These are phyloP conservation scores for Periconia sp. DNA, from an alignment of 2,329 filamentous ascomycete species.

Conservation along the genomic window DNA sequence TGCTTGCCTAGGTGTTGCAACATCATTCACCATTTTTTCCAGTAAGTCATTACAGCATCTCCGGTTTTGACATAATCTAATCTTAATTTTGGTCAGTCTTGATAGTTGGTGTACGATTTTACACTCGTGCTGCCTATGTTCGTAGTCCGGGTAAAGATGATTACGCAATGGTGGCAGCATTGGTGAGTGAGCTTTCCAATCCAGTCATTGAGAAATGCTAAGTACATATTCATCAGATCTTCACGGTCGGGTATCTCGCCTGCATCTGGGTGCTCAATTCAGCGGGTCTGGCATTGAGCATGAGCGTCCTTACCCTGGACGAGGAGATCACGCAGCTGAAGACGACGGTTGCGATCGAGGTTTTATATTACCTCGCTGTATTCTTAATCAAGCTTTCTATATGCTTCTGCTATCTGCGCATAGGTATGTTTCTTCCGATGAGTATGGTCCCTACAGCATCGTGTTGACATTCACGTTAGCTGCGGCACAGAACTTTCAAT, in stretches of 20 bases:
- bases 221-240: slow-evolving; percentile 16
- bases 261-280: slow-evolving; percentile 19
- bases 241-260: slow-evolving; percentile 29
- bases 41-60: slow-evolving; percentile 10
- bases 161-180: slow-evolving; percentile 26
- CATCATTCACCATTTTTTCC: slow-evolving; percentile 23
- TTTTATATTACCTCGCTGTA: slow-evolving; percentile 34
- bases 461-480: slow-evolving; percentile 15
- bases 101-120: slow-evolving; percentile 26
- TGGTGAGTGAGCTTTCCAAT: slow-evolving; percentile 17
- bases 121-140: slow-evolving; percentile 21
- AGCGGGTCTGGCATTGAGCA: slow-evolving; percentile 31
- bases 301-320: slow-evolving; percentile 10
- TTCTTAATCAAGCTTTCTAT: slow-evolving; percentile 38
- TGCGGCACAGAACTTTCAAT: slow-evolving; percentile 23
- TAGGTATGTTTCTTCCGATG: slow-evolving; percentile 23
- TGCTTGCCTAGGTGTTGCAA: slow-evolving; percentile 21
- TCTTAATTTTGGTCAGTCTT: slow-evolving; percentile 15
- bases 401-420: slow-evolving; percentile 36
- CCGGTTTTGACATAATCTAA: slow-evolving; percentile 2
- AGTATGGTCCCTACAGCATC: neutral
- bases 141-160: slow-evolving; percentile 33
- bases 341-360: slow-evolving; percentile 31
- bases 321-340: slow-evolving; percentile 24
- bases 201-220: neutral